phyloP scores from a whole-genome alignment of 768 basidiomycete species.

The Hortiboletus campestris region DNA sequence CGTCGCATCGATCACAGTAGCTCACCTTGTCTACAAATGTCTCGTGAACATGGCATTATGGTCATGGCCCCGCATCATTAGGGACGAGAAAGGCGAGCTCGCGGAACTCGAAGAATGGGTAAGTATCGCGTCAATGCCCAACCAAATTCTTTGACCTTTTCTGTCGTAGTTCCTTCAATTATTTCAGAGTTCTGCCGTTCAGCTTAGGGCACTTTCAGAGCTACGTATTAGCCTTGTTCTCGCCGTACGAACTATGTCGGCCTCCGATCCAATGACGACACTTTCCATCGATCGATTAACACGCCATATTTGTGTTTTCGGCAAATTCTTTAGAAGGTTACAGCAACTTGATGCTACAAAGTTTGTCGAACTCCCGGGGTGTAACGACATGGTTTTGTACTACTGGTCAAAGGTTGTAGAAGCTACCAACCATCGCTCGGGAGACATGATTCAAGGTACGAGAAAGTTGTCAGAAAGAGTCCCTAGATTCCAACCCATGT shows the following conservation, averaged over 20 bases:
- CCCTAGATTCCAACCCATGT: neutral
- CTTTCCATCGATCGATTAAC: constrained; percentile 58
- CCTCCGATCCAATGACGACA: constrained; percentile 36
- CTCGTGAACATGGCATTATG: constrained; percentile 68
- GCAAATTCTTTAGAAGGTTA: constrained; percentile 77
- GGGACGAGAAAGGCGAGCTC: constrained; percentile 41
- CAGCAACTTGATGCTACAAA: constrained; percentile 58
- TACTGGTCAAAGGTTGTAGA: constrained; percentile 81
- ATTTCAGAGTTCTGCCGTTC: constrained; percentile 57
- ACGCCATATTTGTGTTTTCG: constrained; percentile 67
- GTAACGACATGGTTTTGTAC: constrained; percentile 66
- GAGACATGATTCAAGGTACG: constrained; percentile 57
- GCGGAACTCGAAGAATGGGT: constrained; percentile 55
- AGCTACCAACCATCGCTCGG: constrained; percentile 52
- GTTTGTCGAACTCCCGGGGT: constrained; percentile 63
- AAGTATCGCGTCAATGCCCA: constrained; percentile 17
- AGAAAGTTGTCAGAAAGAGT: neutral
- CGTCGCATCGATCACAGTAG: constrained; percentile 49
- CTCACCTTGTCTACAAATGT: constrained; percentile 74
- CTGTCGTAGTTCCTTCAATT: constrained; percentile 53
- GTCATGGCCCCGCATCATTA: constrained; percentile 60
- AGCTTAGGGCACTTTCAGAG: constrained; percentile 54
- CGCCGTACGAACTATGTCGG: constrained; percentile 37
- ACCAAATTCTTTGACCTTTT: neutral
- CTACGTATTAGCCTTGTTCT: constrained; percentile 55